phyloP scores from a whole-genome alignment of 208 protist genomes.

The Polymyxa betae region DNA sequence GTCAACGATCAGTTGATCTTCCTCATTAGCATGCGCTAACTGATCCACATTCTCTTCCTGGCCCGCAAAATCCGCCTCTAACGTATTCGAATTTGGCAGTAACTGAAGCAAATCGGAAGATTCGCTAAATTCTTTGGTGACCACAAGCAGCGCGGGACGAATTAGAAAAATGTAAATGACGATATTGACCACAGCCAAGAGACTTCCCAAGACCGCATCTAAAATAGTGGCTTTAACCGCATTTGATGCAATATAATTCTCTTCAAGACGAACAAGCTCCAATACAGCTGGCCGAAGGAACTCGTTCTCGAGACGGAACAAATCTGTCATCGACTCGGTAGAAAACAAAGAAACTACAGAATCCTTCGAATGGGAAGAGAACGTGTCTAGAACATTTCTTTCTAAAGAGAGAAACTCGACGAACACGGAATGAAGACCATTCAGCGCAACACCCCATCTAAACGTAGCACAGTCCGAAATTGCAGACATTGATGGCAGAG shows the following conservation, averaged over 20 bases:
- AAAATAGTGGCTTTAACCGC: not conserved
- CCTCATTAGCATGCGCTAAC: not conserved
- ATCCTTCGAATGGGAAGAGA: not conserved
- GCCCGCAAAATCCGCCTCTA: not conserved
- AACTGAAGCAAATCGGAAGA: not conserved
- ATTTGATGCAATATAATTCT: not conserved
- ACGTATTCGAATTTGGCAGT: not conserved
- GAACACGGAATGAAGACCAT: not conserved
- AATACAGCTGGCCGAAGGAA: not conserved
- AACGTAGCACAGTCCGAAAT: not conserved
- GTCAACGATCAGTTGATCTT: not conserved
- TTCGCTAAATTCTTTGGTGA: not conserved
- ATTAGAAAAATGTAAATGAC: not conserved
- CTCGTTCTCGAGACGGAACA: not conserved
- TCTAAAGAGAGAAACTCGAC: not conserved
- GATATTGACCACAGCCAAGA: not conserved
- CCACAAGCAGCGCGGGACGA: not conserved
- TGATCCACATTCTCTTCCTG: no score
- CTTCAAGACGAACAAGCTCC: not conserved
- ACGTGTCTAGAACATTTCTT: not conserved
- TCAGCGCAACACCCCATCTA: not conserved
- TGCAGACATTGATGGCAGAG: not conserved
- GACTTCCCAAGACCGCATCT: not conserved
- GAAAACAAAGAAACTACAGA: not conserved
- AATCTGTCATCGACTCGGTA: not conserved